These are phyloP conservation scores for Sordariomycetes sp. DNA, from an alignment of 2,329 filamentous ascomycete species.

Conservation along the genomic window DNA sequence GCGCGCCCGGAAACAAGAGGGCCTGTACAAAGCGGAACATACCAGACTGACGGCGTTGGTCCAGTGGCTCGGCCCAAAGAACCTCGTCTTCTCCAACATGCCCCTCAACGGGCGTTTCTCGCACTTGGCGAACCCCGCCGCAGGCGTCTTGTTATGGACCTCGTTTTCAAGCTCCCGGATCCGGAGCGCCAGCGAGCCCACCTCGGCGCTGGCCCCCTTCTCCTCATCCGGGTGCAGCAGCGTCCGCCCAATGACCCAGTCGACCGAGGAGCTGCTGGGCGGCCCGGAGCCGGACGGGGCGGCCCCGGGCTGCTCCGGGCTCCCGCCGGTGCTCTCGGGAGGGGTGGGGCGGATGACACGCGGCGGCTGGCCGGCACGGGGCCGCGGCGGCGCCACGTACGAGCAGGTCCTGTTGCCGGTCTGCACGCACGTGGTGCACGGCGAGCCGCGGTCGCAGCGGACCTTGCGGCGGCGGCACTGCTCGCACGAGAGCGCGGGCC, in stretches of 20 bases:
- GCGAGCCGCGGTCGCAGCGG: conserved; percentile 46
- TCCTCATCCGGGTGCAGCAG: background rate
- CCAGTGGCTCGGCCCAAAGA: conserved; percentile 4
- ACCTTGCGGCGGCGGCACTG: conserved; percentile 52
- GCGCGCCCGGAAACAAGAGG: background rate
- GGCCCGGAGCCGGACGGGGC: background rate
- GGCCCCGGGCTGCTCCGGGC: background rate
- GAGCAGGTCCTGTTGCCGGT: conserved; percentile 43
- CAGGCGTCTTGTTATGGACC: background rate
- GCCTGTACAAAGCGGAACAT: background rate
- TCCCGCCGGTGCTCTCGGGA: background rate
- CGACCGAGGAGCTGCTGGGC: background rate
- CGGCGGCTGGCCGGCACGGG: background rate
- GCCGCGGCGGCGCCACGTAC: conserved; percentile 23
- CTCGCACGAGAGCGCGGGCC: conserved; percentile 37
- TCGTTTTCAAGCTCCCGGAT: conserved; percentile 1
- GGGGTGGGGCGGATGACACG: background rate
- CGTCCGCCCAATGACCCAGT: background rate
- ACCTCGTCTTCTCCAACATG: conserved; percentile 3
- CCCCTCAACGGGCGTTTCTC: background rate
- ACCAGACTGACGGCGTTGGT: background rate
- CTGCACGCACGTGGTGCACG: conserved; percentile 49
- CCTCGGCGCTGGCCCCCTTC: too few relatives aligned
- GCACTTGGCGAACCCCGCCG: background rate
- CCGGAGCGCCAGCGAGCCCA: background rate